Evolutionary conservation across 2,329 filamentous ascomycete species (phyloP).

Genomic region (Aspergillus ruber): DNA sequence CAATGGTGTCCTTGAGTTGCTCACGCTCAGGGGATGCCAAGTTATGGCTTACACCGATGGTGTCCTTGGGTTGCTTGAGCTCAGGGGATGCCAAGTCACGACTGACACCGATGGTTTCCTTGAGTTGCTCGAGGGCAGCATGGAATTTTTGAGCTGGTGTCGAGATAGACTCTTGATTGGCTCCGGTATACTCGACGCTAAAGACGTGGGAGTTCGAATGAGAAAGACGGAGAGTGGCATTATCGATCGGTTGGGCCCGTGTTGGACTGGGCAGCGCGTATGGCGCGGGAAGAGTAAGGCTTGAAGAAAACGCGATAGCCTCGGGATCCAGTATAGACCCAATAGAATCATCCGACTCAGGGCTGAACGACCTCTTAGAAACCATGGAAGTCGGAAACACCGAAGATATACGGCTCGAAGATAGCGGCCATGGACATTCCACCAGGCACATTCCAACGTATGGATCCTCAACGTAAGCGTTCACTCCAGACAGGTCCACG

Average conservation of each 20-base stretch:
- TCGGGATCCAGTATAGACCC: not conserved
- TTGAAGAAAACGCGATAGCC: not conserved
- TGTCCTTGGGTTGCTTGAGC: constrained; percentile 4
- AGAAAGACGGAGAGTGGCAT: not conserved
- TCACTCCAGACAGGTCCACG: too few species aligned
- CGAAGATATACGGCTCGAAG: not conserved
- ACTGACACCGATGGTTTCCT: constrained; percentile 1
- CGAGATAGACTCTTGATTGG: not conserved
- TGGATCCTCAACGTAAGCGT: too few species aligned
- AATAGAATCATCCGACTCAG: not conserved
- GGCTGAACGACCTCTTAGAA: not conserved
- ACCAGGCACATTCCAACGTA: constrained; percentile 16
- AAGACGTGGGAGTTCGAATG: not conserved
- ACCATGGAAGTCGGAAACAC: not conserved
- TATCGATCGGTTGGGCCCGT: not conserved
- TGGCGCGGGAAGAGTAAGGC: not conserved
- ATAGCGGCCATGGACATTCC: not conserved
- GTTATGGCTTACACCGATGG: not conserved
- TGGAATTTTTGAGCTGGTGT: not conserved
- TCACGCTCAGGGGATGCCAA: not conserved
- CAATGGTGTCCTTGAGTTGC: constrained; percentile 5
- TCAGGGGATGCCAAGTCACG: not conserved
- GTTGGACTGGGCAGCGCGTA: not conserved
- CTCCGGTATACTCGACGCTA: too few species aligned
- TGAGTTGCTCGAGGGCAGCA: constrained; percentile 9